These are phyloP conservation scores for Melianthus villosus DNA, from an alignment of 441 rosid genomes.

Conservation along the genomic window DNA sequence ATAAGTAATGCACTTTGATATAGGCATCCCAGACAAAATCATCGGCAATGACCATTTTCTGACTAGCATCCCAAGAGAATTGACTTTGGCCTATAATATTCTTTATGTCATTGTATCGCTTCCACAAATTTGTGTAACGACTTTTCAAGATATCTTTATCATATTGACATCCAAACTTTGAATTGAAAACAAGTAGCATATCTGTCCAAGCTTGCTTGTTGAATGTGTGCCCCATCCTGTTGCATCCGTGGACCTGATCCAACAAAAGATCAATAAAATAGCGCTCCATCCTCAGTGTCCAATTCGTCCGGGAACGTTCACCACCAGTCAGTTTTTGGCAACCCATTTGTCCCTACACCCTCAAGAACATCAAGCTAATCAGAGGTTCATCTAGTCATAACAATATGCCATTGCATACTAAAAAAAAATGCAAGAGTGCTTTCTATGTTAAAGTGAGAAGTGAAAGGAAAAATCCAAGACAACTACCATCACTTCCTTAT, in stretches of 20 bases:
- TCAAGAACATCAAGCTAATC: too few relatives aligned
- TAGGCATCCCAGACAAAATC: constrained; percentile 48
- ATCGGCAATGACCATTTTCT: constrained; percentile 58
- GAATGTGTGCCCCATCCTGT: constrained; percentile 66
- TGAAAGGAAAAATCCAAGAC: too few relatives aligned
- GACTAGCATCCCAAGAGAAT: constrained; percentile 68
- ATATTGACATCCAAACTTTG: constrained; percentile 58
- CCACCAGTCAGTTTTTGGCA: constrained; percentile 22
- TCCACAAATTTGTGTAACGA: constrained; percentile 67
- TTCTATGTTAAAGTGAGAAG: too few relatives aligned
- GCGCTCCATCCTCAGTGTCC: constrained; percentile 81
- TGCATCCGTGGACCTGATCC: constrained; percentile 69
- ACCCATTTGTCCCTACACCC: too few relatives aligned
- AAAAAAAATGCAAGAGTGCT: too few relatives aligned
- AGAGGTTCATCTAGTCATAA: too few relatives aligned
- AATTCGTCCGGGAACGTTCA: constrained; percentile 64
- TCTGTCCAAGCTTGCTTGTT: constrained; percentile 78
- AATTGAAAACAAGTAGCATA: constrained; percentile 54
- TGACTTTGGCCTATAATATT: constrained; percentile 56
- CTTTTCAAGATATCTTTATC: constrained; percentile 65
- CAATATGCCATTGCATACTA: too few relatives aligned
- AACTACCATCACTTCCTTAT: too few relatives aligned
- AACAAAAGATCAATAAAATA: constrained; percentile 78
- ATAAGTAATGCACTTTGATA: constrained; percentile 33
- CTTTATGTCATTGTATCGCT: constrained; percentile 60